Evolutionary conservation across 345 rosid genomes (phyloP).

Genomic region (Barbarea vulgaris): DNA sequence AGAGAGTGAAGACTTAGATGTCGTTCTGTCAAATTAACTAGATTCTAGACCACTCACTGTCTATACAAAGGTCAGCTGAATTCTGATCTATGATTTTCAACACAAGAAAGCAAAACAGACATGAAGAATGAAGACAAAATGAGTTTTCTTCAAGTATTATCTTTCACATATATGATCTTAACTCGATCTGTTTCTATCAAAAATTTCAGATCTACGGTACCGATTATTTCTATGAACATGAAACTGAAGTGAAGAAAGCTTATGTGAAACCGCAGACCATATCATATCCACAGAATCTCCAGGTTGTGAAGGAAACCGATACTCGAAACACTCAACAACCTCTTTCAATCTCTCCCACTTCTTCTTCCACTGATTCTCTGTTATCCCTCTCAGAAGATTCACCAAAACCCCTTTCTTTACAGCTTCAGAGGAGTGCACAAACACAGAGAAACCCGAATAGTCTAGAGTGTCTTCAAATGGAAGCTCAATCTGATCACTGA

Average conservation of each 20-base stretch:
- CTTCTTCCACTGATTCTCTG: slow-evolving; percentile 60
- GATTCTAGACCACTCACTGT: not conserved
- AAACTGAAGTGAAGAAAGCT: slow-evolving; percentile 50
- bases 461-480: slow-evolving; percentile 90
- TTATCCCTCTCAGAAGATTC: slow-evolving; percentile 63
- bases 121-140: not conserved
- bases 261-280: slow-evolving; percentile 73
- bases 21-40: not conserved
- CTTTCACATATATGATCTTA: slow-evolving; percentile 5
- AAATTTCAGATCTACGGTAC: slow-evolving; percentile 50
- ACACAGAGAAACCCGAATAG: slow-evolving; percentile 75
- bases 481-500: slow-evolving; percentile 84
- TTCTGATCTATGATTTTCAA: not conserved
- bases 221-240: slow-evolving; percentile 58
- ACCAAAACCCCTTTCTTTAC: slow-evolving; percentile 64
- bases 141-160: not conserved
- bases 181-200: slow-evolving; percentile 1
- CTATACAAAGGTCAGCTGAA: not conserved
- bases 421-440: slow-evolving; percentile 72
- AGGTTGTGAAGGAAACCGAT: slow-evolving; percentile 67
- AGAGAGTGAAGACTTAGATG: not conserved
- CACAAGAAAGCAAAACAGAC: not conserved
- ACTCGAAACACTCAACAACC: slow-evolving; percentile 59
- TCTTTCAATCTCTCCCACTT: slow-evolving; percentile 76
- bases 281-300: slow-evolving; percentile 92